These are phyloP conservation scores for Umbelopsis ramanniana DNA, from an alignment of 192 early-diverging fungal species.

Conservation along the genomic window DNA sequence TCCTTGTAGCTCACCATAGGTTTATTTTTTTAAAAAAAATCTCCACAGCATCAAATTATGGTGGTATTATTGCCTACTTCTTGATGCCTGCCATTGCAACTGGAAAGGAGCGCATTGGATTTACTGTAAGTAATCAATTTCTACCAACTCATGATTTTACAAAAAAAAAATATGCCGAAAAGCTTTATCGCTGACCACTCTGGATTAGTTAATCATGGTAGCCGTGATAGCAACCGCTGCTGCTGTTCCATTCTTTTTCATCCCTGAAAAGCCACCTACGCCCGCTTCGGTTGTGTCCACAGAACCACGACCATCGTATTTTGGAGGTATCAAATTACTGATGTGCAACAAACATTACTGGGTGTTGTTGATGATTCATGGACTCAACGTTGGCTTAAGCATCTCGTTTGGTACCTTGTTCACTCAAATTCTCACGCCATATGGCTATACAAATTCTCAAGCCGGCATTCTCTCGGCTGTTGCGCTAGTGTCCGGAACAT, in stretches of 20 bases:
- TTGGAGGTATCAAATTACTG: constrained; percentile 31
- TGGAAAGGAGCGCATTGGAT: not conserved
- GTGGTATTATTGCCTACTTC: constrained; percentile 40
- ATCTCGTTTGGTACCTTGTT: constrained; percentile 42
- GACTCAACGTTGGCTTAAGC: constrained; percentile 42
- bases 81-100: constrained; percentile 37
- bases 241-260: constrained; percentile 36
- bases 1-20: too few species aligned
- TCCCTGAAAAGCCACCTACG: constrained; percentile 38
- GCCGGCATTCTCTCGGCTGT: constrained; percentile 41
- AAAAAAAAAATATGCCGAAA: too few species aligned
- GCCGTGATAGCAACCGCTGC: constrained; percentile 24
- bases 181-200: not conserved
- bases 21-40: not conserved
- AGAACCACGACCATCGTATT: constrained; percentile 30
- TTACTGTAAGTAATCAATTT: constrained; percentile 23
- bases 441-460: constrained; percentile 44
- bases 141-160: not conserved
- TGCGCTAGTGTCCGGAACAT: constrained; percentile 39
- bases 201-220: constrained; percentile 19
- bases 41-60: constrained; percentile 39
- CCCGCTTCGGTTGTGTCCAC: constrained; percentile 29
- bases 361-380: constrained; percentile 38
- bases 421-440: constrained; percentile 36
- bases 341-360: constrained; percentile 37